Conservation (phyloP, 2,329 filamentous ascomycete genomes). For the Cladosporium sp. region DNA sequence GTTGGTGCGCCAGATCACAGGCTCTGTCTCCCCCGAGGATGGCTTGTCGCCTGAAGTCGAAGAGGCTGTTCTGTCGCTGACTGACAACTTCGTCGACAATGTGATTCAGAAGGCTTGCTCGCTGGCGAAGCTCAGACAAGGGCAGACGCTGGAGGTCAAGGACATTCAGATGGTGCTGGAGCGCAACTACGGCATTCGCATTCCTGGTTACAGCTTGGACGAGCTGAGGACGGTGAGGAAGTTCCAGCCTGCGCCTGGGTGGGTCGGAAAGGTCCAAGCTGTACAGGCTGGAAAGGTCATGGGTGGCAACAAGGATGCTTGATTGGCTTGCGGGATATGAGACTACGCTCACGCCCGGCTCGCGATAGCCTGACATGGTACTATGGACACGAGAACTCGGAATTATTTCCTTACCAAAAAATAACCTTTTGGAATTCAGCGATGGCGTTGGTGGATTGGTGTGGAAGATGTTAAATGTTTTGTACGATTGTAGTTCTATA, state of each 20-base stretch:
- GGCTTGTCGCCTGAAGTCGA: constrained; percentile 83
- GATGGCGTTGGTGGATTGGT: neutral
- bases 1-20: constrained; percentile 87
- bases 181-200: constrained; percentile 70
- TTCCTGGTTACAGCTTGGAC: constrained; percentile 91
- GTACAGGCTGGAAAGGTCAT: constrained; percentile 85
- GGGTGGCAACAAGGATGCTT: constrained; percentile 35
- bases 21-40: constrained; percentile 67
- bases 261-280: constrained; percentile 96
- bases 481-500: neutral
- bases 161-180: constrained; percentile 54
- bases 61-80: constrained; percentile 86
- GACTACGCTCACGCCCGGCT: neutral
- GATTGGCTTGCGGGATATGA: neutral
- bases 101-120: constrained; percentile 83
- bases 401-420: neutral
- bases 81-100: constrained; percentile 92
- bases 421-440: neutral
- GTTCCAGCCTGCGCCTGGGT: constrained; percentile 79
- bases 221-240: constrained; percentile 93
- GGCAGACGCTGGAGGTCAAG: constrained; percentile 77
- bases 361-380: neutral
- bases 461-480: neutral
- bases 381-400: neutral
- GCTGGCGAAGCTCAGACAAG: constrained; percentile 87